These are phyloP conservation scores for Talaromyces marneffei DNA, from an alignment of 2,329 filamentous ascomycete species.

Conservation along the genomic window DNA sequence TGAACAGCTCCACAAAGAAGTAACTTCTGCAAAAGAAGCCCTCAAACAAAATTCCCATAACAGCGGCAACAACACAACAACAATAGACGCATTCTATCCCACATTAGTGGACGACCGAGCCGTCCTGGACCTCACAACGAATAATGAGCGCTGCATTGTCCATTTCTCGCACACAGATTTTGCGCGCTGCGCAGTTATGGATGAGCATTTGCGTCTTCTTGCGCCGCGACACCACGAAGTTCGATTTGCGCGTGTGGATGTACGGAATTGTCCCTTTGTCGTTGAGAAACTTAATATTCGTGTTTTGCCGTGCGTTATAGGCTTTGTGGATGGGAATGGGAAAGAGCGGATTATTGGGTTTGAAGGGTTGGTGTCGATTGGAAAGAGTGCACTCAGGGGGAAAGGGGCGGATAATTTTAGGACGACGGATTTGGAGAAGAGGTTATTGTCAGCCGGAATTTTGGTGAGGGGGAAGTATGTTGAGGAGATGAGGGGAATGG, in stretches of 20 bases:
- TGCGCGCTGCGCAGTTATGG: conserved; percentile 57
- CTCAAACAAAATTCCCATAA: conserved; percentile 28
- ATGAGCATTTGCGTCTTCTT: conserved; percentile 49
- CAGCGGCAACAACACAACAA: conserved; percentile 9
- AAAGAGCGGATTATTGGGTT: conserved; percentile 44
- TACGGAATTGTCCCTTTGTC: conserved; percentile 43
- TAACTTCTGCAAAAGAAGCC: conserved; percentile 45
- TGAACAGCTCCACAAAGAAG: conserved; percentile 55
- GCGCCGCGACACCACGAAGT: conserved; percentile 37
- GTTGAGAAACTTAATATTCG: conserved; percentile 43
- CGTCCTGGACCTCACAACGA: conserved; percentile 56
- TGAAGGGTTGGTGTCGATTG: conserved; percentile 40
- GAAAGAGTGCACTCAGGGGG: conserved; percentile 7
- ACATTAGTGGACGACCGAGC: conserved; percentile 48
- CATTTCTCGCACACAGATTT: conserved; percentile 63
- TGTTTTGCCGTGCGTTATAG: conserved; percentile 46
- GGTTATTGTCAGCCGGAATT: conserved; percentile 36
- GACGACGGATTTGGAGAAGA: conserved; percentile 38
- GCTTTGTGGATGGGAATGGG: conserved; percentile 42
- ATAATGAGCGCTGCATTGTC: conserved; percentile 52
- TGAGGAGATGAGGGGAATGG: conserved; percentile 23
- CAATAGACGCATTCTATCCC: conserved; percentile 26
- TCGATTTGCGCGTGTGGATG: conserved; percentile 42
- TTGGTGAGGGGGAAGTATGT: conserved; percentile 32
- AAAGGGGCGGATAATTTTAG: conserved; percentile 34